Evolutionary conservation across 177 flowering plant genomes (phyloP).

Genomic region (Vitis hybrid): DNA sequence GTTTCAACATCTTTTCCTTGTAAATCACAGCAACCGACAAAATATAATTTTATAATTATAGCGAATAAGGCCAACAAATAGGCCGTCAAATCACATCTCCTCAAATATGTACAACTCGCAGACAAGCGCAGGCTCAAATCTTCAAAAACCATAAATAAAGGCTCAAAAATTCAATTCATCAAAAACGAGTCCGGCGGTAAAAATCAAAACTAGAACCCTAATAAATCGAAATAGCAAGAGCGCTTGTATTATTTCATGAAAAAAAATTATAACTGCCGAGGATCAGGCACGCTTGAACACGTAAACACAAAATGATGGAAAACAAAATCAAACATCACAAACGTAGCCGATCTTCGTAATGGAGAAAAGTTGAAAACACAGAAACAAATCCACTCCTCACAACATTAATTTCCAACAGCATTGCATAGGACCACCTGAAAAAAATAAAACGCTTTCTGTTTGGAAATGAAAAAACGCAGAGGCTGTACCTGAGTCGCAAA

Average conservation of each 20-base stretch:
- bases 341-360: background rate
- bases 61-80: background rate
- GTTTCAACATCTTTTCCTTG: conserved; percentile 13
- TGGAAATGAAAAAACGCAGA: background rate
- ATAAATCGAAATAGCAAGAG: no score
- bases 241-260: no score
- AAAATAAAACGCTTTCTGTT: background rate
- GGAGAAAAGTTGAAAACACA: background rate
- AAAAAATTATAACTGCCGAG: no score
- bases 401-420: background rate
- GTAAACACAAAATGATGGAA: background rate
- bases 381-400: background rate
- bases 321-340: background rate
- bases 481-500: background rate
- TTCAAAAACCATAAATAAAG: background rate
- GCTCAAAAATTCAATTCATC: background rate
- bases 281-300: no score
- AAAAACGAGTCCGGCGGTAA: no score
- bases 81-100: conserved; percentile 8
- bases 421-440: background rate
- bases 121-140: background rate
- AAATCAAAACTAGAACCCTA: no score
- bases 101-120: background rate
- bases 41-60: background rate
- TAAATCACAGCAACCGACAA: conserved; percentile 18